A percentile compares a stretch with the other conserved stretches of the same genome.
phyloP scores from a whole-genome alignment of 2,329 filamentous ascomycete genomes.

The Chrysosporium keratinophilum region DNA sequence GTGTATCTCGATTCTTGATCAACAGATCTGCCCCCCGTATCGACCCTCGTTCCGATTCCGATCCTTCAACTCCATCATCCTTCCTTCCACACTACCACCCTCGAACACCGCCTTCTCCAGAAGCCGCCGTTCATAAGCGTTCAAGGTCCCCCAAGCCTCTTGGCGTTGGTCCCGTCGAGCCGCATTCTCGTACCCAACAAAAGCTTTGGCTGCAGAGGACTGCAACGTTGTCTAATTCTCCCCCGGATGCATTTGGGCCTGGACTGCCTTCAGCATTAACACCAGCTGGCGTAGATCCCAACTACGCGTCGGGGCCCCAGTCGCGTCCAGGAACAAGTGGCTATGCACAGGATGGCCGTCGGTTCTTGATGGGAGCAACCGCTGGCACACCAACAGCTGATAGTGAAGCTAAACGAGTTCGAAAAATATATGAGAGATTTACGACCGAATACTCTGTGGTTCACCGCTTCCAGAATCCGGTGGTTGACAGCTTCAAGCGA shows the following conservation, averaged over 20 bases:
- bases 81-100: constrained; percentile 41
- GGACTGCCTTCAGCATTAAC: constrained; percentile 25
- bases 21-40: constrained; percentile 26
- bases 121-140: constrained; percentile 24
- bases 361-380: constrained; percentile 8
- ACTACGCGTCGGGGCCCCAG: constrained; percentile 24
- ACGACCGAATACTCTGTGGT: constrained; percentile 37
- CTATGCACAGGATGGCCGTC: constrained; percentile 10
- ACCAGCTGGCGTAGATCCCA: constrained; percentile 30
- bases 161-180: constrained; percentile 28
- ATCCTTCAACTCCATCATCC: constrained; percentile 38
- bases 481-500: constrained; percentile 35
- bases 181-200: constrained; percentile 39
- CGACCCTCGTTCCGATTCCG: constrained; percentile 33
- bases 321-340: constrained; percentile 22
- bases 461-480: constrained; percentile 37
- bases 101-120: constrained; percentile 36
- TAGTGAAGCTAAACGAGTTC: constrained; percentile 32
- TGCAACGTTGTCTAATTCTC: constrained; percentile 36
- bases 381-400: constrained; percentile 21
- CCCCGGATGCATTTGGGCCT: constrained; percentile 29
- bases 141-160: constrained; percentile 26
- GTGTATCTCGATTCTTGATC: constrained; percentile 38
- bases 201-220: constrained; percentile 41
- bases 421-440: constrained; percentile 38